A percentile compares a stretch with the other conserved stretches of the same genome.
phyloP scores from a whole-genome alignment of 2,329 filamentous ascomycete species.

The Colletotrichum simmondsii region DNA sequence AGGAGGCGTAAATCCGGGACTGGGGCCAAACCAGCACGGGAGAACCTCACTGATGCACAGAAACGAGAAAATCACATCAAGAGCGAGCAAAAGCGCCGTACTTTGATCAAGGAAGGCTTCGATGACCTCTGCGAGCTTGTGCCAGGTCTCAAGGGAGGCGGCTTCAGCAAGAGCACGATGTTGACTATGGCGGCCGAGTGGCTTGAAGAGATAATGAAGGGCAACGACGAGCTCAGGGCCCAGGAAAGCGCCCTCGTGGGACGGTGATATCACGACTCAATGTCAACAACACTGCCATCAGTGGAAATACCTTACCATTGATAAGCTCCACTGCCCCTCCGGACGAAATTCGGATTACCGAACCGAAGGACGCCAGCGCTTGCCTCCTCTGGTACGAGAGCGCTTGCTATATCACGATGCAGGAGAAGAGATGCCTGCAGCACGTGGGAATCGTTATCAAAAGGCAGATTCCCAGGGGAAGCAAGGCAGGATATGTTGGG shows the following conservation, averaged over 20 bases:
- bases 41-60: constrained; percentile 83
- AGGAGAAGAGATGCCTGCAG: background rate
- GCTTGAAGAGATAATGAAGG: constrained; percentile 77
- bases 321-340: background rate
- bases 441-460: background rate
- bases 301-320: background rate
- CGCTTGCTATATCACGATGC: background rate
- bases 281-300: background rate
- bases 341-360: background rate
- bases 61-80: constrained; percentile 88
- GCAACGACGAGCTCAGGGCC: constrained; percentile 71
- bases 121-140: constrained; percentile 83
- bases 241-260: constrained; percentile 58
- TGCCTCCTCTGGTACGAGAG: background rate
- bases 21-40: constrained; percentile 61
- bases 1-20: constrained; percentile 64
- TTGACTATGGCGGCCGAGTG: constrained; percentile 81
- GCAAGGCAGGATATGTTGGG: background rate
- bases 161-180: constrained; percentile 86
- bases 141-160: constrained; percentile 77
- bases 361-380: background rate
- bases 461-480: background rate
- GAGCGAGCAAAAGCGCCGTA: constrained; percentile 87
- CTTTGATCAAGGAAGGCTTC: constrained; percentile 84
- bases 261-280: background rate